phyloP scores from a whole-genome alignment of 1,284 basidiomycete genomes.

The Cryptococcus sp. region DNA sequence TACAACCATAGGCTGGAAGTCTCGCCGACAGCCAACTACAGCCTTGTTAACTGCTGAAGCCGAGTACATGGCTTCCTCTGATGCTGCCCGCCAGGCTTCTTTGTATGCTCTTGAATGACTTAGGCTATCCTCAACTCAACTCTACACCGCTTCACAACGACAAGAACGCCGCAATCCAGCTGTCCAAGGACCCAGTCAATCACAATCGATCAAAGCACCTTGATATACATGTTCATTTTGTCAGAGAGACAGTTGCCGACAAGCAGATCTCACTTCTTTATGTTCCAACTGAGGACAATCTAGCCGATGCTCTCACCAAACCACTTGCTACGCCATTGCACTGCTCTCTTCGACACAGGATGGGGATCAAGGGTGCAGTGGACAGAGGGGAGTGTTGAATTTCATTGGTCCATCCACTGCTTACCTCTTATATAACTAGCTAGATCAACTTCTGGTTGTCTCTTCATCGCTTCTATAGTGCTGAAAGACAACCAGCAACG shows the following conservation, averaged over 20 bases:
- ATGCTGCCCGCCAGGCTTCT: constrained; percentile 9
- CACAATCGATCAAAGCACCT: constrained; percentile 51
- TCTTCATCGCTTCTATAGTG: too few species aligned
- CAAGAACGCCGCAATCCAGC: constrained; percentile 45
- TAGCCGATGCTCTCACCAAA: constrained; percentile 9
- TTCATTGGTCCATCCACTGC: too few species aligned
- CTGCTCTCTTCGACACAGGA: too few species aligned
- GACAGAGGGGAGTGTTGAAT: too few species aligned
- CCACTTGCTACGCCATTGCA: too few species aligned
- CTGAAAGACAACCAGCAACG: too few species aligned
- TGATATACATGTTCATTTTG: constrained; percentile 47
- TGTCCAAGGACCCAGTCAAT: constrained; percentile 42
- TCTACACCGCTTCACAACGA: constrained; percentile 26
- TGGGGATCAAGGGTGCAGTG: too few species aligned
- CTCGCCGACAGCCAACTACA: constrained; percentile 20
- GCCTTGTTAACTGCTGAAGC: constrained; percentile 15
- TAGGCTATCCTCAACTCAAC: neutral
- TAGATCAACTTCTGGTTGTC: too few species aligned
- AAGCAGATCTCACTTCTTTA: constrained; percentile 2
- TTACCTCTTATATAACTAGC: too few species aligned
- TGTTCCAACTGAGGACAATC: constrained; percentile 4
- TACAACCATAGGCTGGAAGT: constrained; percentile 19
- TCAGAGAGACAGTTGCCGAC: constrained; percentile 37
- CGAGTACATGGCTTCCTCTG: constrained; percentile 6
- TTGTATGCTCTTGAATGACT: constrained; percentile 4